These are phyloP conservation scores for Zygosaccharomyces bailii DNA, from an alignment of 805 yeast species.

Conservation along the genomic window DNA sequence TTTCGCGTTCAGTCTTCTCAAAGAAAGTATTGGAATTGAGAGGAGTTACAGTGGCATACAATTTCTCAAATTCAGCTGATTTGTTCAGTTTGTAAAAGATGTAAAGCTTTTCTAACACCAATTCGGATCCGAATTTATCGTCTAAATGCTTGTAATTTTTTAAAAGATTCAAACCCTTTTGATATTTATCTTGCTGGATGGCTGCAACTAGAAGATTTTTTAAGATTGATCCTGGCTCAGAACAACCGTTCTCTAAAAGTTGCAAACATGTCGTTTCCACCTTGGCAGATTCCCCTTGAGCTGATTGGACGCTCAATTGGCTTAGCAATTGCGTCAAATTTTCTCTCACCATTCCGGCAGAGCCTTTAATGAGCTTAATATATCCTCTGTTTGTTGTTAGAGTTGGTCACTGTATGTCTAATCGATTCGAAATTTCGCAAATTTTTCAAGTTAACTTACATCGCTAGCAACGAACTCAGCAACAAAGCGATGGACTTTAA, in stretches of 20 bases:
- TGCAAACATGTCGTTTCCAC: constrained; percentile 29
- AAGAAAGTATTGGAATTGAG: constrained; percentile 11
- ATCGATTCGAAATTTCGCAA: background rate
- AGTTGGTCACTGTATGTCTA: background rate
- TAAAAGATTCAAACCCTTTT: constrained; percentile 47
- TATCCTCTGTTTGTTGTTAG: background rate
- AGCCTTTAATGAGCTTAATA: background rate
- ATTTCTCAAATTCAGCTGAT: constrained; percentile 31
- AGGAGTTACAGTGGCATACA: constrained; percentile 22
- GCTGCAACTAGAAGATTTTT: constrained; percentile 54
- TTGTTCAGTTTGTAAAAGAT: constrained; percentile 55
- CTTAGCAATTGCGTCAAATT: constrained; percentile 27
- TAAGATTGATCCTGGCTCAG: constrained; percentile 26
- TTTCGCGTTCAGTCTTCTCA: constrained; percentile 11
- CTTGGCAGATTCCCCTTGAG: constrained; percentile 28
- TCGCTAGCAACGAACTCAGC: constrained; percentile 8
- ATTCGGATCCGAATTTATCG: constrained; percentile 33
- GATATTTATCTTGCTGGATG: constrained; percentile 63
- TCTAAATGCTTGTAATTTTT: constrained; percentile 38
- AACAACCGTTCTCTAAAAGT: constrained; percentile 23
- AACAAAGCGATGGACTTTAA: background rate
- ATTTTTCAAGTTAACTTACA: constrained; percentile 9
- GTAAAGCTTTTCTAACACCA: constrained; percentile 56
- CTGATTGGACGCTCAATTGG: constrained; percentile 32
- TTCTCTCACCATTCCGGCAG: constrained; percentile 22